Evolutionary conservation across 1,139 yeast genomes (phyloP).

Genomic region (Zhuliangozyma parablackwelliae): DNA sequence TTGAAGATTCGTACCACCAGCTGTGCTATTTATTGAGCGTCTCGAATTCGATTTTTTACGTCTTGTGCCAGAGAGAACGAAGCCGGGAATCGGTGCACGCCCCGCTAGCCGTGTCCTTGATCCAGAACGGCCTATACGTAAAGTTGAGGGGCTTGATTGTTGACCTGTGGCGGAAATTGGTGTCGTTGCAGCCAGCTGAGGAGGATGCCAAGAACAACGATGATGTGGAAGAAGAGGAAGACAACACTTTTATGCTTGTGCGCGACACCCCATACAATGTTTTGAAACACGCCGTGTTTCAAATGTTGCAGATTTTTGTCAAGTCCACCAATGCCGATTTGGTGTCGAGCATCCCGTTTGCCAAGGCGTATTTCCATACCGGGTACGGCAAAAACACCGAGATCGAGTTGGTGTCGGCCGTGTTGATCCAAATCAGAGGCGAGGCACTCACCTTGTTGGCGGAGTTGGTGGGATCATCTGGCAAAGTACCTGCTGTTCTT

Average conservation of each 20-base stretch:
- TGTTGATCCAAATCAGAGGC: slow-evolving; percentile 38
- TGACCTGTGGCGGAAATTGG: slow-evolving; percentile 18
- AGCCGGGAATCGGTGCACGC: slow-evolving; percentile 34
- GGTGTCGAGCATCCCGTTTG: slow-evolving; percentile 20
- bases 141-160: slow-evolving; percentile 19
- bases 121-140: slow-evolving; percentile 44
- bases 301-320: slow-evolving; percentile 37
- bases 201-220: slow-evolving; percentile 19
- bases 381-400: slow-evolving; percentile 20
- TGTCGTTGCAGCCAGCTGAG: slow-evolving; percentile 11
- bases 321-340: slow-evolving; percentile 29
- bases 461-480: slow-evolving; percentile 21
- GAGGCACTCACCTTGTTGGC: slow-evolving; percentile 33
- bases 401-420: slow-evolving; percentile 20
- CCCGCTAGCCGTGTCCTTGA: slow-evolving; percentile 41
- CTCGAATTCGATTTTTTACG: slow-evolving; percentile 24
- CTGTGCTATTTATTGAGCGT: slow-evolving; percentile 27
- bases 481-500: slow-evolving; percentile 20
- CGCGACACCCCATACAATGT: slow-evolving; percentile 18
- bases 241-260: slow-evolving; percentile 15
- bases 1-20: slow-evolving; percentile 11
- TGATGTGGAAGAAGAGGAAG: slow-evolving; percentile 33
- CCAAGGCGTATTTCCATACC: slow-evolving; percentile 22
- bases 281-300: slow-evolving; percentile 36
- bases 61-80: slow-evolving; percentile 27